Conservation (phyloP, 495 filamentous ascomycete genomes). For the Jackrogersella minutella region DNA sequence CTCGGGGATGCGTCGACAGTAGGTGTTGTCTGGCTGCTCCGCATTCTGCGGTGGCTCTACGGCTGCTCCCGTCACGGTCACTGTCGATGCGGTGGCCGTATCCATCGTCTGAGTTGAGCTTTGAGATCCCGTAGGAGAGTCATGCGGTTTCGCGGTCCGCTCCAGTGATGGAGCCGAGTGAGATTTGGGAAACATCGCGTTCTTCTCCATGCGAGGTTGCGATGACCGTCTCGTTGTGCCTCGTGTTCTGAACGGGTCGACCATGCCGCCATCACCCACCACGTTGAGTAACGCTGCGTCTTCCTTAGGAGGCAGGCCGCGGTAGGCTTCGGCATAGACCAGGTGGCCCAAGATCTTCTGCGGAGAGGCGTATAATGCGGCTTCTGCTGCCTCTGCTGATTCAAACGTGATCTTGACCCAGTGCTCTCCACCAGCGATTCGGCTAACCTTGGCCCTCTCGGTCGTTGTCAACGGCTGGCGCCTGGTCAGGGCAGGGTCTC, state of each 20-base stretch:
- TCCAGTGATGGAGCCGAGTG: conserved; percentile 1
- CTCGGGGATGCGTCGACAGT: conserved; percentile 53
- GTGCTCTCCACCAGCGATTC: conserved; percentile 77
- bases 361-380: conserved; percentile 76
- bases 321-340: conserved; percentile 80
- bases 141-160: neutral
- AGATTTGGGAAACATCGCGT: conserved; percentile 6
- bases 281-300: conserved; percentile 67
- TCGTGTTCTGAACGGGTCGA: conserved; percentile 27
- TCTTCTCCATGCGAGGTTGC: conserved; percentile 19
- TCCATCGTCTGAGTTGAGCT: conserved; percentile 59
- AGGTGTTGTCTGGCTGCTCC: conserved; percentile 42
- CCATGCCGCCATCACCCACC: conserved; percentile 47
- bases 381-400: conserved; percentile 77
- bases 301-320: conserved; percentile 70
- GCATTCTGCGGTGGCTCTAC: conserved; percentile 29
- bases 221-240: conserved; percentile 21
- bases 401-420: conserved; percentile 97
- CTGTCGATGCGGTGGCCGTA: conserved; percentile 63
- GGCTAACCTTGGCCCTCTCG: conserved; percentile 78
- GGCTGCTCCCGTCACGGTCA: conserved; percentile 62
- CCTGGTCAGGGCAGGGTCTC: conserved; percentile 68
- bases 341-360: conserved; percentile 78
- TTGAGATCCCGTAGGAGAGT: conserved; percentile 51
- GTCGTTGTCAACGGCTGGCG: conserved; percentile 67